Percentiles rank a stretch among this genome's conserved stretches.
These are phyloP conservation scores for Clathrospora elynae DNA, from an alignment of 2,329 filamentous ascomycete genomes.

Conservation along the genomic window DNA sequence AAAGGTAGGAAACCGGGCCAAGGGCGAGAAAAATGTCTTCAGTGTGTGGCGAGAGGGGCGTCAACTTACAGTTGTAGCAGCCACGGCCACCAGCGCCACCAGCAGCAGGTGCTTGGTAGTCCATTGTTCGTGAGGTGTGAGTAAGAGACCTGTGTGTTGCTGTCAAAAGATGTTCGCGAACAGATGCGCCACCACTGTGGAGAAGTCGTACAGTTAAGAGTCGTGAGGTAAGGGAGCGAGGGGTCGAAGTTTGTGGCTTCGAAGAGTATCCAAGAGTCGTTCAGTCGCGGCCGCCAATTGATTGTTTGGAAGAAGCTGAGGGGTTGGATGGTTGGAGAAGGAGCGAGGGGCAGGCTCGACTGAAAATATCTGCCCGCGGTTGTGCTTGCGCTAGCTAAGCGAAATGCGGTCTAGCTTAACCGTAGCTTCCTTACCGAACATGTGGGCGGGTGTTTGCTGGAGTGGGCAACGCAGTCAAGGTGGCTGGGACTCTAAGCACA, in stretches of 20 bases:
- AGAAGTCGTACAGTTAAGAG: constrained; percentile 32
- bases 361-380: constrained; percentile 21
- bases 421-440: constrained; percentile 9
- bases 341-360: constrained; percentile 19
- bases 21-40: background rate
- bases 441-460: constrained; percentile 10
- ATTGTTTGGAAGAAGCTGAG: constrained; percentile 15
- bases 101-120: constrained; percentile 44
- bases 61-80: constrained; percentile 51
- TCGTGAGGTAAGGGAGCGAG: constrained; percentile 26
- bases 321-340: constrained; percentile 17
- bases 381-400: constrained; percentile 23
- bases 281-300: constrained; percentile 22
- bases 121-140: constrained; percentile 37
- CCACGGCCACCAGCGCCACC: constrained; percentile 47
- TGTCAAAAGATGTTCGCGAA: constrained; percentile 22
- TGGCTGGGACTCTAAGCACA: too few species aligned
- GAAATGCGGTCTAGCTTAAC: constrained; percentile 15
- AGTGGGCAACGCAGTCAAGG: constrained; percentile 13
- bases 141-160: constrained; percentile 28
- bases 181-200: constrained; percentile 9
- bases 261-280: constrained; percentile 12
- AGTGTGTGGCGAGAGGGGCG: constrained; percentile 4
- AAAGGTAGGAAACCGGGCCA: background rate
- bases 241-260: constrained; percentile 22